Base-by-base conservation (phyloP, 2,329 filamentous ascomycete species). In the Tolypocladium ovalisporum region DNA sequence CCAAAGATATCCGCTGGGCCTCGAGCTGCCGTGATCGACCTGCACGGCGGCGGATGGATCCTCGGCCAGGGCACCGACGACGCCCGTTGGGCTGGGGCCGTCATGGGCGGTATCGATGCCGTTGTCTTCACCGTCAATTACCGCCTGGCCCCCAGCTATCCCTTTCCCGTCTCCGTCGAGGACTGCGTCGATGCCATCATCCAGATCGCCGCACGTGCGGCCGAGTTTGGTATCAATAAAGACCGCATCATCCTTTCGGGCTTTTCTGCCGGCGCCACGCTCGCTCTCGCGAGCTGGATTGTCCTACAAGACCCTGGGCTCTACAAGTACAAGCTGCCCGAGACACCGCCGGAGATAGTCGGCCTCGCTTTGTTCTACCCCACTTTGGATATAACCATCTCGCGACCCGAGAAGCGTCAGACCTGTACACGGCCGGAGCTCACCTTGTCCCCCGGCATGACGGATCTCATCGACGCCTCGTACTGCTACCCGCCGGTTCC, bases 11-110 rank as follows among this genome's bases (percentile, higher is more conserved):
- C 65, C 22, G 59, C 67, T 57, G 69, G 68, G 19, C 66, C 68
- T 34, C 77, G 75, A 60, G 77, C 84, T 0, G 80, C 80, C 22
- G 75, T 88, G 34, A 75, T 88, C 62, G 85, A 86, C 66, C 85
- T 85, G 64, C 85, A 88, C 64, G 85, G 85, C 32, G 85, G 85
- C 27, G 85, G 85, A 6, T 87, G 86, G 70, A 81, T 84, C 8
- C 70, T 87, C 36, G 85, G 85, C 15, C 76, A 77, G 52, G 82
- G 79, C 4, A 84, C 81, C 4, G 82, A 87, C 65, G 85, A 87
- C 64, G 79, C 82, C 17, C 76, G 83, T 47, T 87, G 84, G 75
- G 81, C 79, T 7, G 74, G 78, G 4, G 72, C 76, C 39, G 78
- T 85, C 4, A 70, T 80, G 42, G 70, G 78, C 32, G 71, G 76